A percentile compares a stretch with the other conserved stretches of the same genome.
Evolutionary conservation across 768 basidiomycete species (phyloP).

Genomic region (Hypholoma fasciculare): DNA sequence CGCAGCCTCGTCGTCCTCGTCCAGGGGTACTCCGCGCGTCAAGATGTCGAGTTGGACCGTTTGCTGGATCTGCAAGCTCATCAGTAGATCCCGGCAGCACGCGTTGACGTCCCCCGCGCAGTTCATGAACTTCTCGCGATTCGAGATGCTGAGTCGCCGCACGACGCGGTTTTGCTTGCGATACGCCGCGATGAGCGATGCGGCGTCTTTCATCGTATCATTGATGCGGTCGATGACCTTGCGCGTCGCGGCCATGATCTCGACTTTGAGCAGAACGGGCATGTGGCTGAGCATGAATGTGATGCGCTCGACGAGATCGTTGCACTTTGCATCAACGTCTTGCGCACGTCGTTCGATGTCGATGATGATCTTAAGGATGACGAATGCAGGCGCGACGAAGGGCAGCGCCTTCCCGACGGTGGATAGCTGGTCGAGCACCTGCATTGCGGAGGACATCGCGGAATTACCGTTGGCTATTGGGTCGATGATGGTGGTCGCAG

Average conservation of each 20-base stretch:
- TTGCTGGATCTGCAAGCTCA: constrained; percentile 44
- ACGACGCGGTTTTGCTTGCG: constrained; percentile 35
- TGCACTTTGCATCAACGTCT: constrained; percentile 40
- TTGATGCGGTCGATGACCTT: constrained; percentile 39
- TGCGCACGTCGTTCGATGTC: constrained; percentile 35
- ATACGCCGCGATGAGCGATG: constrained; percentile 38
- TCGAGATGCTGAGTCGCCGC: constrained; percentile 36
- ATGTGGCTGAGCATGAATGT: constrained; percentile 43
- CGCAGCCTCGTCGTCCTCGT: constrained; percentile 36
- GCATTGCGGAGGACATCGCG: constrained; percentile 26
- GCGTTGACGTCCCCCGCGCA: constrained; percentile 31
- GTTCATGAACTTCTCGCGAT: constrained; percentile 35
- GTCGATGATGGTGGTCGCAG: constrained; percentile 16
- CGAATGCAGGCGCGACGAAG: constrained; percentile 38
- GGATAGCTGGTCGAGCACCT: constrained; percentile 30
- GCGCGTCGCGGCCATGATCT: constrained; percentile 31
- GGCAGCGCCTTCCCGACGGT: constrained; percentile 37
- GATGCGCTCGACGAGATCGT: constrained; percentile 40
- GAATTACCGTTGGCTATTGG: constrained; percentile 19
- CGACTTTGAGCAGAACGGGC: constrained; percentile 30
- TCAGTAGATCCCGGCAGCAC: constrained; percentile 36
- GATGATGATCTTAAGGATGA: constrained; percentile 39
- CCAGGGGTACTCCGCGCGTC: constrained; percentile 35
- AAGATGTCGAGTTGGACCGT: constrained; percentile 35
- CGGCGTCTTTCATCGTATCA: constrained; percentile 36